Evolutionary conservation across 2,329 filamentous ascomycete genomes (phyloP).

Genomic region (Colletotrichum chlorophyti): DNA sequence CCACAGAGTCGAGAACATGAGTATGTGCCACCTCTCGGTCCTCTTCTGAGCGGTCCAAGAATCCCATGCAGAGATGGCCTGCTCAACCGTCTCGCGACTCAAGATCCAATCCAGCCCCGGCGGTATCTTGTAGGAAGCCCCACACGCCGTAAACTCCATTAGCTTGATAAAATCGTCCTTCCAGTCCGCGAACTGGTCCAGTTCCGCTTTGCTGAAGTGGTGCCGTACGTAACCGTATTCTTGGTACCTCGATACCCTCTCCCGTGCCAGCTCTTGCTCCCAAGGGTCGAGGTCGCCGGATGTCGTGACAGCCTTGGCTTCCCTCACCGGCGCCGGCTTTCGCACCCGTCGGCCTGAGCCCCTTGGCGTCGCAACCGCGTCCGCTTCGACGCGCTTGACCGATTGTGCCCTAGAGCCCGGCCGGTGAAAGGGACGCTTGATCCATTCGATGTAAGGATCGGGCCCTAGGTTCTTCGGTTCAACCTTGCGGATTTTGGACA

Average conservation of each 20-base stretch:
- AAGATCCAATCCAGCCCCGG: slow-evolving; percentile 35
- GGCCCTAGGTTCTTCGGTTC: neutral
- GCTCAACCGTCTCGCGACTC: slow-evolving; percentile 34
- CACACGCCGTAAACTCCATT: neutral
- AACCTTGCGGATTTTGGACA: neutral
- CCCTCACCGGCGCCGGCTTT: neutral
- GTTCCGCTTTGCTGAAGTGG: slow-evolving; percentile 4
- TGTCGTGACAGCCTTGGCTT: neutral
- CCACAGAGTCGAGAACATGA: slow-evolving; percentile 45
- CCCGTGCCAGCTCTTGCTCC: neutral
- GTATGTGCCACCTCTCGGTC: slow-evolving; percentile 36
- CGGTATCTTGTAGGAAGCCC: neutral
- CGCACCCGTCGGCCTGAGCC: no score
- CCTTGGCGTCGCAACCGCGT: neutral
- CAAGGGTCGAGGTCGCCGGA: neutral
- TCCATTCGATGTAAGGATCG: neutral
- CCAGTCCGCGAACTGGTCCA: slow-evolving; percentile 24
- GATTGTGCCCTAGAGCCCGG: neutral
- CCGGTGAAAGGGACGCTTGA: neutral
- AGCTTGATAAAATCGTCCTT: slow-evolving; percentile 17
- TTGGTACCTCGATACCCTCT: slow-evolving; percentile 28
- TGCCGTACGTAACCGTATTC: slow-evolving; percentile 29
- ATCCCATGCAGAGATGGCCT: slow-evolving; percentile 34
- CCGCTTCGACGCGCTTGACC: neutral
- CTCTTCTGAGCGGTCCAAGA: slow-evolving; percentile 1